Evolutionary conservation across 306 rosid genomes (phyloP), one percentile per base, ranked within the genome.

Genomic region (Adenanthera pavonina): DNA sequence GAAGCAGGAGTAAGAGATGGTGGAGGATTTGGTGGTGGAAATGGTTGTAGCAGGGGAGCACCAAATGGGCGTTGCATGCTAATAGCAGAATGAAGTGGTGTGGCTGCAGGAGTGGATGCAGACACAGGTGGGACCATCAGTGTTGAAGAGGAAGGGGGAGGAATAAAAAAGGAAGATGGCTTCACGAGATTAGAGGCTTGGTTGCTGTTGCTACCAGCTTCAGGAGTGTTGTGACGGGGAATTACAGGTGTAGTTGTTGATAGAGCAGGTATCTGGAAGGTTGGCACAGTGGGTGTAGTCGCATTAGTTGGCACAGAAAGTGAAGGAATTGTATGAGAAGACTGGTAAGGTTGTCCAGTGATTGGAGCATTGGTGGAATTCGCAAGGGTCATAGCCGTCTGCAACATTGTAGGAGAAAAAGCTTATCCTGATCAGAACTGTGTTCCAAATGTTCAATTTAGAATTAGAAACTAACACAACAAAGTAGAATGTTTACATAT

Each of bases 21-120:
- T 40, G 92, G 92, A 51, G 90, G 92, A 72, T 51, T 81, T 68
- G 92, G 92, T 12, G 92, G 92, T n/a, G 92, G 92, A 81, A 89
- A 89, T 75, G 92, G 89, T 75, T 89, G 92, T 61, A 89, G 78
- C 84, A 89, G 66, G 16, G 89, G 92, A 78, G 87, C 69, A 89
- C 92, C 92, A 75, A 80, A 87, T 54, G 87, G 86, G 10, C 92
- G 90, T 69, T 87, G 92, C 59, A 67, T 80, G 2, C 54, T 87
- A 38, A 30, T 78, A 56, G 88, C 71, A 80, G 90, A 85, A 75
- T 82, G 80, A 78, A 89, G 85, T 67, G 89, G 90, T 61, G 92
- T 89, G 25, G 92, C 90, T 14, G 89, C 76, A 34, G 90, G 90
- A 68, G 77, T 11, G 8, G 90, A 78, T 71, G 89, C 77, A 80